Evolutionary conservation across 352 stramenopile genomes (phyloP).

Genomic region (Phytopythium mirpurense): DNA sequence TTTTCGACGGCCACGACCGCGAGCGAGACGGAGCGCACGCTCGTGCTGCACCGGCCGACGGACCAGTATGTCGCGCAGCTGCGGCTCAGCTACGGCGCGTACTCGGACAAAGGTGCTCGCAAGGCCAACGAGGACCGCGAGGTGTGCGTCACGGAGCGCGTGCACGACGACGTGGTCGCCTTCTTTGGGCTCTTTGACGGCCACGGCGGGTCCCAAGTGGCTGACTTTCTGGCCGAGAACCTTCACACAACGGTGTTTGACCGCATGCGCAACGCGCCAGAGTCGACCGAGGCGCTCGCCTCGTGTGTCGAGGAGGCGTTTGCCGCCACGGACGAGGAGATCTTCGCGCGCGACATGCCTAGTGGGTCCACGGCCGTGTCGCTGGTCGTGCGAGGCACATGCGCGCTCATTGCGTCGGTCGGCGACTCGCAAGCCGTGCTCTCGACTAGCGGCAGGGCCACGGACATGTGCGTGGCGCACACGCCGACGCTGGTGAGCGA

Average conservation of each 20-base stretch:
- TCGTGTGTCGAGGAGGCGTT: conserved; percentile 42
- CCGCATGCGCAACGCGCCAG: conserved; percentile 29
- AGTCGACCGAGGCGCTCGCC: conserved; percentile 22
- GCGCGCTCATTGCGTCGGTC: conserved; percentile 58
- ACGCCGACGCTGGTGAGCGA: conserved; percentile 64
- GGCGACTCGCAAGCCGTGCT: conserved; percentile 80
- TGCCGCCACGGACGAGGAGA: conserved; percentile 57
- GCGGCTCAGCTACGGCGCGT: conserved; percentile 59
- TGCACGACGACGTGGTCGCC: conserved; percentile 55
- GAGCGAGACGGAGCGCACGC: conserved; percentile 67
- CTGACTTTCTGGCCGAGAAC: conserved; percentile 55
- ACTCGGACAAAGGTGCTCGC: conserved; percentile 69
- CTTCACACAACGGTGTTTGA: conserved; percentile 59
- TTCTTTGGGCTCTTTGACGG: conserved; percentile 87
- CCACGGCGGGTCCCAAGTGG: conserved; percentile 65
- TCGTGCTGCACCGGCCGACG: conserved; percentile 35
- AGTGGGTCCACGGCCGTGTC: conserved; percentile 71
- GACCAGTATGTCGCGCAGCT: conserved; percentile 54
- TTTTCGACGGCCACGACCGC: conserved; percentile 73
- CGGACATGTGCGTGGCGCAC: conserved; percentile 60
- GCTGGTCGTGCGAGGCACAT: conserved; percentile 46
- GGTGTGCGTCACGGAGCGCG: conserved; percentile 36
- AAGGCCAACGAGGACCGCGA: conserved; percentile 76
- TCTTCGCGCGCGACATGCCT: conserved; percentile 64
- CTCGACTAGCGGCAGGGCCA: conserved; percentile 48